Evolutionary conservation across 805 yeast species (phyloP), one percentile per base, ranked within the genome.

Genomic region (Metschnikowia noctiluminum): DNA sequence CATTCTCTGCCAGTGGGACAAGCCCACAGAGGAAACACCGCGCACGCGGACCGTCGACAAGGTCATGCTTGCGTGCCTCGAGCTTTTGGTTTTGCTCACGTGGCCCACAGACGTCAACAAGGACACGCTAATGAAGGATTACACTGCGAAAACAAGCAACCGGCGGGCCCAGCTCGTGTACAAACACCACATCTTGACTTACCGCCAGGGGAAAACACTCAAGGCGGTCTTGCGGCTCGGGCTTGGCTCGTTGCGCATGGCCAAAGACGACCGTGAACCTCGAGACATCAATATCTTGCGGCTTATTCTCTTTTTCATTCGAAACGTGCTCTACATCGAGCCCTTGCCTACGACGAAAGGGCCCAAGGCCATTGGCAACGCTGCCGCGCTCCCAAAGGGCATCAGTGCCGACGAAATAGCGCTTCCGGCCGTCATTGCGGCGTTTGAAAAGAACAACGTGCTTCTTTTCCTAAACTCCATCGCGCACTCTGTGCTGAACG

Each of bases 321-420:
- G 96, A 53, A 94, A 94, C 62, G 57, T 94, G n/a, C 68, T 87
- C 8, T 77, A 81, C 37, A 89, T 92, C 32, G 89, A 85, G 55
- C 92, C 91, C 0, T 81, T 86, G 1, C 81, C 77, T 34, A 57
- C 77, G 6, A 75, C 83, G 1, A 65, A 81, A 8, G 68, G 80
- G 2, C 65, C 71, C 1, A 74, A 74, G 42, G 73, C 74, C 37
- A 66, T 63, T 16, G 54, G 58, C 8, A 59, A 55, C 44, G 50
- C 60, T 4, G 65, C 69, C 44, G 76, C 72, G 49, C 61, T 85
- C 57, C 91, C 94, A 0, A 66, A 70, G 7, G 83, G 80, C 37
- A 75, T 86, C 8, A 64, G 76, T 7, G 57, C 64, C 28, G 90
- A 85, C 38, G 97, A 90, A 65, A 79, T 91, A 13, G 78, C 88